Evolutionary conservation across 257 asterid genomes (phyloP).

Genomic region (Solanum dulcamara): DNA sequence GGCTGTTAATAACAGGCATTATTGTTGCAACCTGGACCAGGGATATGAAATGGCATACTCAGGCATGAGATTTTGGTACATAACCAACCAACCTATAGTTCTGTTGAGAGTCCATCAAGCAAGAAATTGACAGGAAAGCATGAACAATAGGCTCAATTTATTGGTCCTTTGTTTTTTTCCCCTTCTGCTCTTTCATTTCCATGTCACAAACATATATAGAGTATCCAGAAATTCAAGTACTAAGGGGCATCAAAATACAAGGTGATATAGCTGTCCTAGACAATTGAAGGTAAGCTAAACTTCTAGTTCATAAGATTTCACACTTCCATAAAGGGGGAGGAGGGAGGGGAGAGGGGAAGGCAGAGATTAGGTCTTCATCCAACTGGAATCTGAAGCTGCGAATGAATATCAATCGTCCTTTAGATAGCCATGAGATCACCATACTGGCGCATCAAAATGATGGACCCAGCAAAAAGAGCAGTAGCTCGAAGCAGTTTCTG

Average conservation of each 20-base stretch:
- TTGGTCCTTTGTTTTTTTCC: not conserved
- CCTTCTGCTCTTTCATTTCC: not conserved
- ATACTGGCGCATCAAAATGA: slow-evolving; percentile 64
- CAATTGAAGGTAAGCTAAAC: not conserved
- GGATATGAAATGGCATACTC: slow-evolving; percentile 6
- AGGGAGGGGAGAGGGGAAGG: not conserved
- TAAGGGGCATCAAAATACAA: not conserved
- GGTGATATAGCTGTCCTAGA: not conserved
- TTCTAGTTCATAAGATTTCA: not conserved
- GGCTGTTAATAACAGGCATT: slow-evolving; percentile 16
- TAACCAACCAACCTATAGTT: slow-evolving; percentile 12
- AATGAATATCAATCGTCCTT: not conserved
- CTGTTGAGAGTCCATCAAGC: not conserved
- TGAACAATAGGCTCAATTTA: not conserved
- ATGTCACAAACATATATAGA: not conserved
- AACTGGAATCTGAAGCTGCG: not conserved
- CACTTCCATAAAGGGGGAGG: not conserved
- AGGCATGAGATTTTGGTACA: slow-evolving; percentile 13
- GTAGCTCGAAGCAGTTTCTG: slow-evolving; percentile 83
- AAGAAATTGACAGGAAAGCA: not conserved
- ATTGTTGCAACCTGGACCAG: slow-evolving; percentile 27
- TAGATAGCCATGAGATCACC: slow-evolving; percentile 83
- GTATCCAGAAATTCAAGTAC: not conserved
- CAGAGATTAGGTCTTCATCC: not conserved
- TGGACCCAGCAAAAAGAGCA: slow-evolving; percentile 77